Evolutionary conservation across 129 eudicot genomes (phyloP), one percentile per base, ranked within the genome.

Genomic region (Scalesia atractyloides): DNA sequence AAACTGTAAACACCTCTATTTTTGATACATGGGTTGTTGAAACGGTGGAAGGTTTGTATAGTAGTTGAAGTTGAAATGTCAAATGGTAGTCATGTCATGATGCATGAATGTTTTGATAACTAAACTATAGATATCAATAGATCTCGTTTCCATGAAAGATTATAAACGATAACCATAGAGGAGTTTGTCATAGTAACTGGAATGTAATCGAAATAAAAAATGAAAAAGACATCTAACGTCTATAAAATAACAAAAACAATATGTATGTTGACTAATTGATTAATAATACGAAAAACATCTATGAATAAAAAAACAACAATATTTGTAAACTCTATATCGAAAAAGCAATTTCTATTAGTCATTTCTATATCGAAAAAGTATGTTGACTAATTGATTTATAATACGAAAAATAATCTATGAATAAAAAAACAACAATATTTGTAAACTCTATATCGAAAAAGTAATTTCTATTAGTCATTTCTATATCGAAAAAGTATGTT

Each of bases 391-490:
- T n/a, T n/a, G n/a, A 12, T 52, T 6, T 52, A 16, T 2, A 1
- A 16, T n/a, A 52, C 2, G 1, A 16, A 52, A 51, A 52, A 52
- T 10, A 52, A 33, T 17, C 4, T 52, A 52, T 52, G 58, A 9
- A 52, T 52, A 16, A 16, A 17, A 52, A 13, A 36, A 36, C 18
- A 17, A 52, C 59, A 1, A 53, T 17, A 18, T 53, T 16, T 17
- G 36, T 19, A 59, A 10, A 59, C 6, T 44, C 39, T 43, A 18
- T 48, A 44, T 19, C 59, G 50, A 48, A 16, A 73, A 73, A 62
- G 70, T 61, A 47, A n/a, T n/a, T n/a, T n/a, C n/a, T n/a, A n/a
- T n/a, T n/a, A n/a, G n/a, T n/a, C n/a, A n/a, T n/a, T n/a, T n/a
- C n/a, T n/a, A n/a, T n/a, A n/a, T n/a, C n/a, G n/a, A n/a, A n/a